These are phyloP conservation scores for Filobasidium floriforme DNA, from an alignment of 768 basidiomycete genomes.

Conservation along the genomic window DNA sequence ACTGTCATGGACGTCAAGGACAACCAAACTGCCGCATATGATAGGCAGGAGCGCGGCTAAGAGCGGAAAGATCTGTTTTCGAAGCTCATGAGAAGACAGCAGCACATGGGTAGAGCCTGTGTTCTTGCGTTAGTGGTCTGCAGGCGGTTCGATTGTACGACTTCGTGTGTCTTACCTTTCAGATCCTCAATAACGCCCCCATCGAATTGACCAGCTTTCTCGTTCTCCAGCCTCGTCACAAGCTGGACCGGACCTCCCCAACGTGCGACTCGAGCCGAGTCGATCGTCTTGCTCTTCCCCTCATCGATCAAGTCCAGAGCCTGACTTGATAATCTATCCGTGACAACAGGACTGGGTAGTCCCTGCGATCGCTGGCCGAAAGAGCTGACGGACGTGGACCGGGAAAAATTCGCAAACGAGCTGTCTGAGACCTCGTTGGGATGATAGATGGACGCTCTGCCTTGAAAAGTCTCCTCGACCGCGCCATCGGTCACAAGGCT, in stretches of 20 bases:
- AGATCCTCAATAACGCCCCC: constrained; percentile 30
- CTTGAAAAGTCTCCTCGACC: too few species aligned
- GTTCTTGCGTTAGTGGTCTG: constrained; percentile 49
- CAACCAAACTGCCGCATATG: constrained; percentile 70
- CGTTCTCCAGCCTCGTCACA: constrained; percentile 22
- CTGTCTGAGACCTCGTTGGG: neutral
- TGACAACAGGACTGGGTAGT: neutral
- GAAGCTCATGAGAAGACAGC: constrained; percentile 69
- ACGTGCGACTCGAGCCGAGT: constrained; percentile 27
- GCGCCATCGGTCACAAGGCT: too few species aligned
- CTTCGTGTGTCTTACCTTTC: constrained; percentile 51
- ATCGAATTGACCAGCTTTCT: constrained; percentile 18
- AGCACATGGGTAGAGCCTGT: constrained; percentile 89
- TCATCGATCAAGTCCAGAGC: constrained; percentile 38
- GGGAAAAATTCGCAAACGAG: neutral
- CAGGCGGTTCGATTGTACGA: constrained; percentile 1
- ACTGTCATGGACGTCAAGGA: constrained; percentile 86
- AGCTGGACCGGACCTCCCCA: constrained; percentile 37
- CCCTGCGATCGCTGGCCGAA: neutral
- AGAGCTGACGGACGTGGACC: neutral
- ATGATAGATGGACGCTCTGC: too few species aligned
- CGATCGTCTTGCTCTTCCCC: constrained; percentile 35
- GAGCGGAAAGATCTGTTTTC: constrained; percentile 65
- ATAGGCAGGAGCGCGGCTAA: constrained; percentile 63
- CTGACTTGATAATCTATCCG: constrained; percentile 15